Conservation (phyloP, 495 filamentous ascomycete genomes). For the Amniculicola lignicola region DNA sequence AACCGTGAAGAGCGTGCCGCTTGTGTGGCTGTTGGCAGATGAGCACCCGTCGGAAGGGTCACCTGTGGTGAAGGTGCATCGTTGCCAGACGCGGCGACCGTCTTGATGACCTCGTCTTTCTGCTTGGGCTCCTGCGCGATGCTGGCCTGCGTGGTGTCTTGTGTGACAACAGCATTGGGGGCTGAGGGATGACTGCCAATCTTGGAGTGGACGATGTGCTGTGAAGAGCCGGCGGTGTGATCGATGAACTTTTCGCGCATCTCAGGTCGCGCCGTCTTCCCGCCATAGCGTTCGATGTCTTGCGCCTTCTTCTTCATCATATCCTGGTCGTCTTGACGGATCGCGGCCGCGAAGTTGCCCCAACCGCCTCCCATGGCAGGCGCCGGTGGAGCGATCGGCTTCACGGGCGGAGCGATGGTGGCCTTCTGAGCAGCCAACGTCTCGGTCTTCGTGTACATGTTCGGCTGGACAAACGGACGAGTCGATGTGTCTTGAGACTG, state of each 20-base stretch:
- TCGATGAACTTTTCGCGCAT: constrained; percentile 22
- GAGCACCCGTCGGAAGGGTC: background rate
- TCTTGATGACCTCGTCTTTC: constrained; percentile 14
- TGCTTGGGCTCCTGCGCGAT: constrained; percentile 4
- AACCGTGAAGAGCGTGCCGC: constrained; percentile 29
- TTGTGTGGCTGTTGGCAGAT: constrained; percentile 1
- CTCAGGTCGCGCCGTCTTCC: constrained; percentile 21
- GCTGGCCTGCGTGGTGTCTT: background rate
- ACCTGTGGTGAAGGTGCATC: constrained; percentile 6
- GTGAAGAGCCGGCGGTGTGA: constrained; percentile 12
- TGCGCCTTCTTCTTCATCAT: constrained; percentile 10
- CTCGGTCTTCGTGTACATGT: constrained; percentile 21
- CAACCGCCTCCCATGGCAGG: constrained; percentile 27
- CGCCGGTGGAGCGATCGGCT: constrained; percentile 38
- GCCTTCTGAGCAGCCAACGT: constrained; percentile 23
- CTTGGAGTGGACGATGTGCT: constrained; percentile 10
- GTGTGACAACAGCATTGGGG: background rate
- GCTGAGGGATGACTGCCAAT: constrained; percentile 8
- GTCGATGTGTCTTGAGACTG: constrained; percentile 10
- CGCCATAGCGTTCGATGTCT: constrained; percentile 13
- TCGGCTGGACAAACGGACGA: constrained; percentile 14
- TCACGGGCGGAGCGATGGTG: constrained; percentile 28
- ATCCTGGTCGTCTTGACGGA: constrained; percentile 18
- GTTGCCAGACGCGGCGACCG: background rate
- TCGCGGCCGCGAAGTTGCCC: constrained; percentile 16